These are phyloP conservation scores for Podila minutissima DNA, from an alignment of 192 early-diverging fungal genomes.

Conservation along the genomic window DNA sequence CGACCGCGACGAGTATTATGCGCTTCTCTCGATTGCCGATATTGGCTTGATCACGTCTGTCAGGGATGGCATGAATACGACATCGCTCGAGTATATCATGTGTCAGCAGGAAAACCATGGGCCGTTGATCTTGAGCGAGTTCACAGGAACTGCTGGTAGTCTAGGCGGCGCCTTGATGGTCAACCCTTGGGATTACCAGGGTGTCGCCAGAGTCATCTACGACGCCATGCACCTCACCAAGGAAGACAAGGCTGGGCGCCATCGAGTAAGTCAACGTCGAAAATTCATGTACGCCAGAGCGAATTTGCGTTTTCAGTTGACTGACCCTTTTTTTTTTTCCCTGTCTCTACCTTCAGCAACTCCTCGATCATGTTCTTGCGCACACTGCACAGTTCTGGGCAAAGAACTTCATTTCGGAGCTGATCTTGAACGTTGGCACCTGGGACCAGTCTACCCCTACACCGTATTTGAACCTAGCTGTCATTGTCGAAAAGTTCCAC, in stretches of 20 bases:
- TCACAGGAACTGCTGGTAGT: constrained; percentile 92
- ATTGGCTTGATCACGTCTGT: constrained; percentile 90
- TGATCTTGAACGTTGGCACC: constrained; percentile 60
- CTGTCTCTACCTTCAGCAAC: constrained; percentile 55
- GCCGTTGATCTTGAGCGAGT: constrained; percentile 94
- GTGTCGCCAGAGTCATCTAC: constrained; percentile 82
- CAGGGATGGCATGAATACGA: constrained; percentile 98
- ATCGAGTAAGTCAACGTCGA: constrained; percentile 55
- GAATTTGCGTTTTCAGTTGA: not conserved
- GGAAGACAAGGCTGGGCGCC: constrained; percentile 72
- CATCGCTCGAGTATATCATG: constrained; percentile 92
- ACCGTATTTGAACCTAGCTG: constrained; percentile 51
- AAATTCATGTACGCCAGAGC: not conserved
- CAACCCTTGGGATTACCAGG: constrained; percentile 88
- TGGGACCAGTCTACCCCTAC: constrained; percentile 57
- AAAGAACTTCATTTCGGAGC: constrained; percentile 78
- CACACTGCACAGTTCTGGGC: constrained; percentile 94
- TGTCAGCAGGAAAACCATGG: constrained; percentile 89
- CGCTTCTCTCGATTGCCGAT: constrained; percentile 92
- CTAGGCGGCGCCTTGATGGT: constrained; percentile 84
- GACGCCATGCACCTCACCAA: constrained; percentile 72
- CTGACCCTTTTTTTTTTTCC: not conserved
- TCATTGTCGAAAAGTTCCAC: constrained; percentile 59
- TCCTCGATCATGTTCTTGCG: constrained; percentile 80
- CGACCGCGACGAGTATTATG: constrained; percentile 96